Percentiles rank a stretch among this genome's conserved stretches.
Evolutionary conservation across 164 flowering plant genomes (phyloP).

Genomic region (Cinnamomum micranthum): DNA sequence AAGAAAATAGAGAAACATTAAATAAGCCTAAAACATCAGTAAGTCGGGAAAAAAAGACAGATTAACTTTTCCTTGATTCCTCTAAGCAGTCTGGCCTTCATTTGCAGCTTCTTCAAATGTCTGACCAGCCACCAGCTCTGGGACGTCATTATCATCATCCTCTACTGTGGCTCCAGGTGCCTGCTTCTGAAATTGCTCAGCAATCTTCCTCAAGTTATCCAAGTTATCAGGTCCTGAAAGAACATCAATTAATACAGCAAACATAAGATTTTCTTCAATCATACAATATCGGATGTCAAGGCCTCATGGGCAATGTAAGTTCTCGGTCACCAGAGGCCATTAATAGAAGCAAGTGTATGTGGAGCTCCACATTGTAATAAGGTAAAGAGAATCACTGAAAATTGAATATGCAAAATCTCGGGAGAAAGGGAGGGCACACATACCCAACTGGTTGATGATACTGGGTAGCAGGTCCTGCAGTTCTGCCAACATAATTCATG

Average conservation of each 20-base stretch:
- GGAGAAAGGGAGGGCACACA: slow-evolving; percentile 1
- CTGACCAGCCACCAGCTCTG: slow-evolving; percentile 52
- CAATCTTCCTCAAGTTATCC: slow-evolving; percentile 62
- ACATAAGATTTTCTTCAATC: background rate
- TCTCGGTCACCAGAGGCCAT: background rate
- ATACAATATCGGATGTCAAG: too few species aligned
- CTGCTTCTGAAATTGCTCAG: slow-evolving; percentile 67
- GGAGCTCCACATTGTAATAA: background rate
- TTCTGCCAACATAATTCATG: slow-evolving; percentile 26
- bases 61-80: too few species aligned
- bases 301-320: too few species aligned
- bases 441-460: slow-evolving; percentile 58
- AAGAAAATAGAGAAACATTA: too few species aligned
- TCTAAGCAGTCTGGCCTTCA: slow-evolving; percentile 25
- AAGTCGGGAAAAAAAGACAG: too few species aligned
- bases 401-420: background rate
- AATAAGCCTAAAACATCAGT: too few species aligned
- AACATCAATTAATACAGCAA: background rate
- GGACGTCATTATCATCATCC: slow-evolving; percentile 65
- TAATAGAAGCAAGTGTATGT: background rate
- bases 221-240: slow-evolving; percentile 61
- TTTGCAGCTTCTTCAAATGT: slow-evolving; percentile 56
- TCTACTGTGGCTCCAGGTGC: slow-evolving; percentile 44
- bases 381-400: background rate
- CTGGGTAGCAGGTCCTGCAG: slow-evolving; percentile 58